Evolutionary conservation across 352 stramenopile genomes (phyloP).

Genomic region (Pythium grandisporangium): DNA sequence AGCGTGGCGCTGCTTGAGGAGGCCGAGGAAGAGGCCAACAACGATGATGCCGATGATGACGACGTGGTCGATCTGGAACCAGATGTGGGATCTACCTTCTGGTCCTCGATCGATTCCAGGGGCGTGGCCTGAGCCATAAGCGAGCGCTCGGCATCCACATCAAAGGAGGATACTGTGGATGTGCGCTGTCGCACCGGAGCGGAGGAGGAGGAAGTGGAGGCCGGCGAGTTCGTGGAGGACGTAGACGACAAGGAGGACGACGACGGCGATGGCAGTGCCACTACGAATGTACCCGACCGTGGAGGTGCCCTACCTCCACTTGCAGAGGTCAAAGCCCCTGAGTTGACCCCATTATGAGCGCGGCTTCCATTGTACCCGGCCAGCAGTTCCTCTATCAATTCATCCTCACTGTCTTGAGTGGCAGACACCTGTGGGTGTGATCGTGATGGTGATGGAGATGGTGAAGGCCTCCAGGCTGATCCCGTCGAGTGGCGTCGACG

Average conservation of each 20-base stretch:
- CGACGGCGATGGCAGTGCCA: neutral
- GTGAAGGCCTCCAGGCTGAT: slow-evolving; percentile 3
- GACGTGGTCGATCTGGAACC: too few relatives aligned
- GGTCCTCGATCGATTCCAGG: too few relatives aligned
- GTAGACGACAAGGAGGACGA: neutral
- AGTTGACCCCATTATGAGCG: too few relatives aligned
- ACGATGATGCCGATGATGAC: too few relatives aligned
- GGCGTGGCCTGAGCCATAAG: too few relatives aligned
- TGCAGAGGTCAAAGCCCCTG: too few relatives aligned
- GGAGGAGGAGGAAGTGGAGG: neutral
- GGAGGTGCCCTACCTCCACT: slow-evolving; percentile 5
- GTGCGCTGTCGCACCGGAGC: neutral
- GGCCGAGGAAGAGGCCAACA: too few relatives aligned
- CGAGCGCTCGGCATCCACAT: too few relatives aligned
- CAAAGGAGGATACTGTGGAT: too few relatives aligned
- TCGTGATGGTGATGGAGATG: slow-evolving; percentile 7
- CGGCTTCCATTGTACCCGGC: too few relatives aligned
- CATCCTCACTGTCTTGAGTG: neutral
- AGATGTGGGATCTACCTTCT: too few relatives aligned
- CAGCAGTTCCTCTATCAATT: slow-evolving; percentile 5
- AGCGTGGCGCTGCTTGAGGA: too few relatives aligned
- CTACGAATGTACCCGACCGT: neutral
- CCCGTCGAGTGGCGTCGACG: neutral
- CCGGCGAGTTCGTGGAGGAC: neutral
- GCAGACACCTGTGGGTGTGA: neutral